Percentiles rank a stretch among this genome's conserved stretches.
Conservation (phyloP, 768 basidiomycete genomes). For the Lactarius sanguifluus region DNA sequence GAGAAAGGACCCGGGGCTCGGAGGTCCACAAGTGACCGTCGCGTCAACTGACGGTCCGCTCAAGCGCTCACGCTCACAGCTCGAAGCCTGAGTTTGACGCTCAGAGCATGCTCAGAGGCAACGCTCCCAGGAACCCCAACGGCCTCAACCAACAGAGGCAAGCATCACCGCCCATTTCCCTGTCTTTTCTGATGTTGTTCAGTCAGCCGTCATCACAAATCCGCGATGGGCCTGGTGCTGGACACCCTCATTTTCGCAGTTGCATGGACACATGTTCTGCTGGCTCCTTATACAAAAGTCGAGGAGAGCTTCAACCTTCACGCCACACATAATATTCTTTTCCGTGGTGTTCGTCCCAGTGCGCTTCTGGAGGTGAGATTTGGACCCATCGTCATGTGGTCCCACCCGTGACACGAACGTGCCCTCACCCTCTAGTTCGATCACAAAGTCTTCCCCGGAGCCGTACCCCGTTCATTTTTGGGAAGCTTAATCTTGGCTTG, state of each 20-base stretch:
- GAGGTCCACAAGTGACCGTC: neutral
- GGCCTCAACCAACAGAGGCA: neutral
- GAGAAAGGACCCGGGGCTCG: neutral
- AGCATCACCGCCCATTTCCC: neutral
- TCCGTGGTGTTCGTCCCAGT: conserved; percentile 57
- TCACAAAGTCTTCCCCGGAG: conserved; percentile 84
- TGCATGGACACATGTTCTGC: conserved; percentile 65
- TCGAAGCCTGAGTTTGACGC: neutral
- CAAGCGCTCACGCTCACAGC: neutral
- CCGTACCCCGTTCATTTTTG: conserved; percentile 84
- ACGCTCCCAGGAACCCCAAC: neutral
- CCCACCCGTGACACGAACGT: neutral
- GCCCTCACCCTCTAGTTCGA: conserved; percentile 63
- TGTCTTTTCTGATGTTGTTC: neutral
- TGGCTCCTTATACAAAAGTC: conserved; percentile 92
- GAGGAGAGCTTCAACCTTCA: conserved; percentile 98
- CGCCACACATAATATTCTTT: conserved; percentile 82
- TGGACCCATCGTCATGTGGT: neutral
- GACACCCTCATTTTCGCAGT: conserved; percentile 53
- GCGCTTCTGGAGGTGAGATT: conserved; percentile 46
- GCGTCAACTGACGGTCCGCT: conserved; percentile 8
- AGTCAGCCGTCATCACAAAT: neutral
- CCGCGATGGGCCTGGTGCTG: conserved; percentile 40
- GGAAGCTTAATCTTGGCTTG: conserved; percentile 72
- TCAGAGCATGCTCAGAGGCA: neutral